phyloP scores from a whole-genome alignment of 2,329 filamentous ascomycete species.

The Penicillium verrucosum region DNA sequence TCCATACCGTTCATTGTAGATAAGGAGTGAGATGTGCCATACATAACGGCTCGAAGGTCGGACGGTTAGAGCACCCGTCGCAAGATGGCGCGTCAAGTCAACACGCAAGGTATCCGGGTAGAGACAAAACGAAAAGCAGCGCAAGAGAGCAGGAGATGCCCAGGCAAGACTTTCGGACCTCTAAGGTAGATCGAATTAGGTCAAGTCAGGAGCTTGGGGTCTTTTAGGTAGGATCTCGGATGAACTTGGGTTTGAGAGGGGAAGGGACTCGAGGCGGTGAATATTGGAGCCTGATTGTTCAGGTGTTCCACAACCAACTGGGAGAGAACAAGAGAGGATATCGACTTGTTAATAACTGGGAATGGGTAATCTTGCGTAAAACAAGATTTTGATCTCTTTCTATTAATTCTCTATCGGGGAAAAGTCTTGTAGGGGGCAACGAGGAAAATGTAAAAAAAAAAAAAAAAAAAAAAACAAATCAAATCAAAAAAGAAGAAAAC shows the following conservation, averaged over 20 bases:
- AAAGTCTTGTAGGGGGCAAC: conserved; percentile 1
- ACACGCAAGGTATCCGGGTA: conserved; percentile 24
- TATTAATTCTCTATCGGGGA: background rate
- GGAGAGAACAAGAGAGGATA: background rate
- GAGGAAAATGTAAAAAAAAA: background rate
- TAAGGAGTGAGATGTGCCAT: conserved; percentile 47
- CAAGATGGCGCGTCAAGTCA: conserved; percentile 33
- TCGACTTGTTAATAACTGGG: background rate
- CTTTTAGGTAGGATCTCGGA: conserved; percentile 19
- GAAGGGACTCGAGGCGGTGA: conserved; percentile 26
- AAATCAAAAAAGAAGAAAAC: background rate
- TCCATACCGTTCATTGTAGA: conserved; percentile 66
- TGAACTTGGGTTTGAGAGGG: conserved; percentile 26
- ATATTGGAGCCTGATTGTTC: conserved; percentile 1
- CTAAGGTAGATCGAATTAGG: conserved; percentile 25
- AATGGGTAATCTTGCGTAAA: background rate
- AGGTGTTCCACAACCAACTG: background rate
- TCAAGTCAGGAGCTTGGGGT: conserved; percentile 13
- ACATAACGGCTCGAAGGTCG: conserved; percentile 40
- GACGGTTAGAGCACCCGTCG: conserved; percentile 27
- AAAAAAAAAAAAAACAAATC: background rate
- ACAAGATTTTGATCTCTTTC: background rate
- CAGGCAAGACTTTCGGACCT: conserved; percentile 25
- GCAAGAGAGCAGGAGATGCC: conserved; percentile 21
- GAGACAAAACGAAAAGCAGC: conserved; percentile 22